Percentiles rank a stretch among this genome's conserved stretches.
These are phyloP conservation scores for Ogataea henricii DNA, from an alignment of 805 yeast genomes.

Conservation along the genomic window DNA sequence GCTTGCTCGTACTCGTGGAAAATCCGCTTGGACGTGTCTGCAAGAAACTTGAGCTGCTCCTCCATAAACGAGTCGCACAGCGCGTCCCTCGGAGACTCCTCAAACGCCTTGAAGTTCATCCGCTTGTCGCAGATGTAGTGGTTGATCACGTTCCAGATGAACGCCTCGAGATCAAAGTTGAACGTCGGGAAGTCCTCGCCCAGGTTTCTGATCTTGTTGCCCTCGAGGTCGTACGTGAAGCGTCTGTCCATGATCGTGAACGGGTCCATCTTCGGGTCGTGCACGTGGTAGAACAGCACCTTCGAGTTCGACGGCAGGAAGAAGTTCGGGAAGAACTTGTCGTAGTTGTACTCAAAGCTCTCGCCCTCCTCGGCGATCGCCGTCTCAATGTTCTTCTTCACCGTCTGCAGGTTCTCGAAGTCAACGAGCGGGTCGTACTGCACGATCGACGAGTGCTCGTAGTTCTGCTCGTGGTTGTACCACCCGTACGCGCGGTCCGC, in stretches of 20 bases:
- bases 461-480: constrained; percentile 33
- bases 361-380: constrained; percentile 28
- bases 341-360: constrained; percentile 32
- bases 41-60: constrained; percentile 30
- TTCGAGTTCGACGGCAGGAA: constrained; percentile 33
- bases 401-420: constrained; percentile 29
- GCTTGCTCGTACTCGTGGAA: constrained; percentile 18
- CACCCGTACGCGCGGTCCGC: constrained; percentile 37
- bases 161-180: constrained; percentile 36
- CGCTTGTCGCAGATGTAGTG: constrained; percentile 36
- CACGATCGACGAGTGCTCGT: constrained; percentile 38
- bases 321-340: constrained; percentile 26
- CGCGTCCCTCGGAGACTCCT: constrained; percentile 20
- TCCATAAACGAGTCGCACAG: constrained; percentile 33
- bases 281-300: constrained; percentile 47
- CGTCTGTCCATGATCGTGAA: constrained; percentile 38
- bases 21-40: constrained; percentile 25
- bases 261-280: constrained; percentile 58
- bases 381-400: constrained; percentile 22
- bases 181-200: constrained; percentile 37
- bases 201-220: constrained; percentile 34
- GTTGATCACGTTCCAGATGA: constrained; percentile 37
- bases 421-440: constrained; percentile 38
- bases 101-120: constrained; percentile 27
- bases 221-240: constrained; percentile 32